A percentile compares a stretch with the other conserved stretches of the same genome.
Conservation (phyloP, 139 green algal genomes). For the Coccomyxa sp. region DNA sequence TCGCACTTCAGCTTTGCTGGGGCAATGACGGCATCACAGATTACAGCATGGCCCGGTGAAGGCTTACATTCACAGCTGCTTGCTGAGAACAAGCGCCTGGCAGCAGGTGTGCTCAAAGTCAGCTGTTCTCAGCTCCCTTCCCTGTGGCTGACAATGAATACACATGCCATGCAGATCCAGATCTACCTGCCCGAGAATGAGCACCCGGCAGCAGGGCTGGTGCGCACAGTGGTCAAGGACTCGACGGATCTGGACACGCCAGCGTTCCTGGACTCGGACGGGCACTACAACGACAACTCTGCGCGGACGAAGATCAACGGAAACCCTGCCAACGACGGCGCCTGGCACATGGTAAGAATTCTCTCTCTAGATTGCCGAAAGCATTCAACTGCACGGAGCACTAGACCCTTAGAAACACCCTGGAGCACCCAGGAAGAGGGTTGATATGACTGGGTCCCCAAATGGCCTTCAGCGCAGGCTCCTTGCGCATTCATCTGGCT, state of each 20-base stretch:
- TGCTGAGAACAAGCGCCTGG: too few species aligned
- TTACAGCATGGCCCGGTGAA: too few species aligned
- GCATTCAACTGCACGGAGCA: background rate
- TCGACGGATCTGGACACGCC: conserved; percentile 27
- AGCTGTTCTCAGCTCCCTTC: too few species aligned
- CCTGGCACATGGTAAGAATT: conserved; percentile 21
- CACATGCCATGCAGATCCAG: conserved; percentile 20
- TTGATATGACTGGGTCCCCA: too few species aligned
- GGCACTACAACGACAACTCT: background rate
- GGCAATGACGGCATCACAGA: background rate
- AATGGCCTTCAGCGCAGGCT: too few species aligned
- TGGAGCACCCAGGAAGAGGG: too few species aligned
- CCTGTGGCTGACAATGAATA: too few species aligned
- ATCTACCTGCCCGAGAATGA: conserved; percentile 26
- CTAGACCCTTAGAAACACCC: too few species aligned
- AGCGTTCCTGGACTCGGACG: conserved; percentile 49
- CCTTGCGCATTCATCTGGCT: too few species aligned
- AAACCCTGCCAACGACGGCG: conserved; percentile 10
- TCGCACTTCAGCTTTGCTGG: background rate
- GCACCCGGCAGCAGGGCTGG: conserved; percentile 28
- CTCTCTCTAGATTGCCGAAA: background rate
- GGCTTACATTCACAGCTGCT: too few species aligned
- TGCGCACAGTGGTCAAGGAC: conserved; percentile 49
- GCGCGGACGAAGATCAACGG: background rate
- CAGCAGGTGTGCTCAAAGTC: too few species aligned